phyloP scores from a whole-genome alignment of 2,329 filamentous ascomycete genomes.

The Neofusicoccum ribis region DNA sequence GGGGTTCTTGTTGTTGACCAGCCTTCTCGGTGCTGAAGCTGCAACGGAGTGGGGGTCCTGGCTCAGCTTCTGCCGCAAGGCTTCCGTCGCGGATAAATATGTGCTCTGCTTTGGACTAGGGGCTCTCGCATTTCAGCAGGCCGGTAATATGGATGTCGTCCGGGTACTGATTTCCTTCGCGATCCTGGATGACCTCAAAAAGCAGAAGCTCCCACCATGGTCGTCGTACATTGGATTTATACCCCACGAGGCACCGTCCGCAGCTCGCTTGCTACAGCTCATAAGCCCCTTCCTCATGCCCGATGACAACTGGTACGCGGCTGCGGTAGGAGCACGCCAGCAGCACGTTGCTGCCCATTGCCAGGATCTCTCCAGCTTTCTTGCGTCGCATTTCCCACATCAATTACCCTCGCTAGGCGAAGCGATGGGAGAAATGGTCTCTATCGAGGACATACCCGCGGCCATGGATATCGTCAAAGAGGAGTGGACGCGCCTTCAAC shows the following conservation, averaged over 20 bases:
- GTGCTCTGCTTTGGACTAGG: constrained; percentile 51
- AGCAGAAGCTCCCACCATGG: constrained; percentile 38
- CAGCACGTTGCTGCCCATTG: constrained; percentile 33
- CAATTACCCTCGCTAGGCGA: constrained; percentile 20
- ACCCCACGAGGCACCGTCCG: constrained; percentile 34
- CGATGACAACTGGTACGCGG: too few relatives aligned
- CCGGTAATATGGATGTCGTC: constrained; percentile 43
- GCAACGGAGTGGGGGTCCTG: constrained; percentile 47
- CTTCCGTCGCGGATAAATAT: constrained; percentile 31
- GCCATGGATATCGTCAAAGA: constrained; percentile 44
- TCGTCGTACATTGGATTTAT: constrained; percentile 37
- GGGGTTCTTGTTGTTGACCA: constrained; percentile 35
- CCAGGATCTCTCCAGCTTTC: constrained; percentile 39
- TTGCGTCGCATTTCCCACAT: constrained; percentile 41
- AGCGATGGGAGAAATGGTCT: neutral
- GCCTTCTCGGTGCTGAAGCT: constrained; percentile 43
- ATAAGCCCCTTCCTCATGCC: neutral
- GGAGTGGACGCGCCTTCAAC: constrained; percentile 52
- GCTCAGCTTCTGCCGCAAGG: constrained; percentile 38
- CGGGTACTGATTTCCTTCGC: constrained; percentile 49
- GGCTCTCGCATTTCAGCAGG: constrained; percentile 44
- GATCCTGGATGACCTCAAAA: constrained; percentile 42
- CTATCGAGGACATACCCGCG: constrained; percentile 35
- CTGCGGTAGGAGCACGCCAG: constrained; percentile 16
- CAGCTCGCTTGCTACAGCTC: constrained; percentile 31